A percentile compares a stretch with the other conserved stretches of the same genome.
Evolutionary conservation across 768 basidiomycete genomes (phyloP).

Genomic region (Phanerodontia chrysosporium): DNA sequence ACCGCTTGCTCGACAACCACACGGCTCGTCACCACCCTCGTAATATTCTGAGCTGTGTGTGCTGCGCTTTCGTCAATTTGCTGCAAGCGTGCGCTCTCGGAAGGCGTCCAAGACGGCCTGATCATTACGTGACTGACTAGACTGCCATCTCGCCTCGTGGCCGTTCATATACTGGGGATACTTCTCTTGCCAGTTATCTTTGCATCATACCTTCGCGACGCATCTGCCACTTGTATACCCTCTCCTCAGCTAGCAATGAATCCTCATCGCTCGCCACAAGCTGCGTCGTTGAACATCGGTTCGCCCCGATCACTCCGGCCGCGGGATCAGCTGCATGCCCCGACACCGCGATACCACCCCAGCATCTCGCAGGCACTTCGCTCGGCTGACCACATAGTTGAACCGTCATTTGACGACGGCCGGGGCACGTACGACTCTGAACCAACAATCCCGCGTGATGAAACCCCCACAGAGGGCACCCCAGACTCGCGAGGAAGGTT

Average conservation of each 20-base stretch:
- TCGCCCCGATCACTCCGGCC: conserved; percentile 9
- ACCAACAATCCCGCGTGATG: not conserved
- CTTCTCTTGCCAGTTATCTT: not conserved
- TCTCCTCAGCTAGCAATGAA: not conserved
- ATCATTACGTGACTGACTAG: not conserved
- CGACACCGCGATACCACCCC: conserved; percentile 1
- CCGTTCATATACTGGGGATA: not conserved
- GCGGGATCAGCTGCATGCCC: not conserved
- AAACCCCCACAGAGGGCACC: not conserved
- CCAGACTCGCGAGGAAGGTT: not conserved
- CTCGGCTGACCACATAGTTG: not conserved
- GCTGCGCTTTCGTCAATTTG: not conserved
- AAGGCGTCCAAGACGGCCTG: not conserved
- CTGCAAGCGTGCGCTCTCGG: not conserved
- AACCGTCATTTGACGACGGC: not conserved
- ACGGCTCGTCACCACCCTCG: not conserved
- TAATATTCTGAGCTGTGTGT: not conserved
- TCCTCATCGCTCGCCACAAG: conserved; percentile 4
- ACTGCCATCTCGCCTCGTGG: conserved; percentile 8
- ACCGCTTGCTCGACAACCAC: too few relatives aligned
- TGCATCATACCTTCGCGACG: not conserved
- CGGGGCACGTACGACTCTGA: not conserved
- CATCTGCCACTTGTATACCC: not conserved
- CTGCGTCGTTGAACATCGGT: conserved; percentile 2
- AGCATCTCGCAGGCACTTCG: not conserved